Percentiles rank a stretch among this genome's conserved stretches.
Evolutionary conservation across 441 rosid species (phyloP).

Genomic region (Flueggea neowawraea): DNA sequence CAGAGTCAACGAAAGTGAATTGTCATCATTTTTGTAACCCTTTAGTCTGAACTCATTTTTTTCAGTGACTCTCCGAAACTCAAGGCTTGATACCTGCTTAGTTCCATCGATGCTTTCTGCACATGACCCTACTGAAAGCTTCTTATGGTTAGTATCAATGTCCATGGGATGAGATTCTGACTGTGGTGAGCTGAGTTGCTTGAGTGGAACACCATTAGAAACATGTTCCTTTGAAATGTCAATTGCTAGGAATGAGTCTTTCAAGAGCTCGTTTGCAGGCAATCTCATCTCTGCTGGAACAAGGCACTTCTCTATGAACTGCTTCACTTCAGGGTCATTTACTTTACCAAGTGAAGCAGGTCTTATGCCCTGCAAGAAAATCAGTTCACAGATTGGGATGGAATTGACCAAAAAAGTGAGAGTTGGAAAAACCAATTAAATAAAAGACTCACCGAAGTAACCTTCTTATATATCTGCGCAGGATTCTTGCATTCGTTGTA

Average conservation of each 20-base stretch:
- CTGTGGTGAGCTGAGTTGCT: constrained; percentile 25
- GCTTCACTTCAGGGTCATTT: constrained; percentile 59
- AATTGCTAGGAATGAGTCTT: constrained; percentile 63
- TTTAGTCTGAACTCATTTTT: constrained; percentile 41
- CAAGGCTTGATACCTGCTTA: constrained; percentile 28
- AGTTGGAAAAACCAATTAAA: not conserved
- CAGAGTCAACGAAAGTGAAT: constrained; percentile 50
- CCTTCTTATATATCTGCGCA: constrained; percentile 84
- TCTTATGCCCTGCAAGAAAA: constrained; percentile 55
- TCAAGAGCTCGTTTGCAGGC: constrained; percentile 66
- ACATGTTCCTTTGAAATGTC: constrained; percentile 40
- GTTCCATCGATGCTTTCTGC: constrained; percentile 30
- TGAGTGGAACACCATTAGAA: constrained; percentile 17
- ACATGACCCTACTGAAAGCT: constrained; percentile 34
- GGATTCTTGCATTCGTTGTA: constrained; percentile 76
- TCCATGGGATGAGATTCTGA: constrained; percentile 60
- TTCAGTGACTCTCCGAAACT: constrained; percentile 37
- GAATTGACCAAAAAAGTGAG: not conserved
- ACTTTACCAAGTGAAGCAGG: constrained; percentile 80
- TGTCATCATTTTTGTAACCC: constrained; percentile 46
- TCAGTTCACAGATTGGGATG: not conserved
- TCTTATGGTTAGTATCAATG: constrained; percentile 44
- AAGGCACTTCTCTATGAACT: constrained; percentile 85
- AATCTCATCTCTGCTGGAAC: constrained; percentile 63
- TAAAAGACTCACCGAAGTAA: constrained; percentile 47